Base-by-base conservation (phyloP, 2,329 filamentous ascomycete genomes). In the Paracoccidioides lutzii region DNA sequence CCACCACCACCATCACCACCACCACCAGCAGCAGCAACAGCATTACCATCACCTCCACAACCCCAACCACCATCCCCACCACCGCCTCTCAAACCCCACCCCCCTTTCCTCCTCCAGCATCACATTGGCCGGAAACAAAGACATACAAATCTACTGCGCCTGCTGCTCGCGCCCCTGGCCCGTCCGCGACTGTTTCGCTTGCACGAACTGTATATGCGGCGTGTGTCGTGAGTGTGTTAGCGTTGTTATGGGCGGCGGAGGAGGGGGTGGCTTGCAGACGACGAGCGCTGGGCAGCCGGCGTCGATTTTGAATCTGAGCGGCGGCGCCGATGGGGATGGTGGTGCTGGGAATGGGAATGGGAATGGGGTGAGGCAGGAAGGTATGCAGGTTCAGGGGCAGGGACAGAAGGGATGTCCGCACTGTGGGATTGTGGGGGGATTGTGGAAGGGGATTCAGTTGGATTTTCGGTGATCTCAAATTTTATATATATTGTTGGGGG, bases 151-250 rank as follows among this genome's bases (percentile, higher is more conserved):
- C 44, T 95, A 95, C 68, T 97, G 91, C 69, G 88, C 90, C 22
- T 87, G 86, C 50, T 97, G 91, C 67, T 83, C 88, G 60, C 82
- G 85, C 41, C 77, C 90, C 15, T 90, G 85, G 53, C 75, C 84
- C 9, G 75, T 97, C 32, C 85, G 83, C 65, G 87, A 91, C 64
- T 93, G 88, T 38, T 96, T 90, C 66, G 91, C 91, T 28, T 97
- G 91, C 69, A 95, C 90, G 0, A 90, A 96, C 70, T 97, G 93
- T 69, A 95, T 97, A 60, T 95, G 89, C 68, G 91, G 90, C 14
- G 80, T 97, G 52, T 97, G 93, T 70, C 82, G 85, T 60, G 83
- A 89, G 57, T 97, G 91, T 65, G 89, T 96, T 57, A 65, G 67
- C 54, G 67, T 71, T 66, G 73, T 75, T 61, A 70, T 74, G 53